Base-by-base conservation (phyloP, 495 filamentous ascomycete species). In the Talaromyces liani region DNA sequence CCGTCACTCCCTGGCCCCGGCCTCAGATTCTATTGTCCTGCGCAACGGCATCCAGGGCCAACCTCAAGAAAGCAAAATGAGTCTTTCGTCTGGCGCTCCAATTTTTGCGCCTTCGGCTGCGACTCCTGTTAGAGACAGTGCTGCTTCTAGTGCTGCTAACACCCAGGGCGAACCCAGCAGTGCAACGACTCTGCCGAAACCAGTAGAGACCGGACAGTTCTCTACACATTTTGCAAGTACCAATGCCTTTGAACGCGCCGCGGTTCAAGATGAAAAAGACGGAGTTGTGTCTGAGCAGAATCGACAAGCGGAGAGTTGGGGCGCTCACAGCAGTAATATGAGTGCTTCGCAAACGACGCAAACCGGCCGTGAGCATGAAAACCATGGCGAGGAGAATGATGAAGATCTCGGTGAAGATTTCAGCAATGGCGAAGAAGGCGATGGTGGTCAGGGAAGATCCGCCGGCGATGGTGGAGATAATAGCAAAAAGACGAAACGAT, bases 401-500 rank as follows among this genome's bases (percentile, higher is more conserved):
- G 82, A 85, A 24, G 77, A 80, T 33, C 51, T 82, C 7, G 80
- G 79, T 33, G 82, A 73, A 12, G 79, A 81, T 16, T 70, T 64
- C 5, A 72, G 73, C n/a, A 64, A 67, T 7, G 78, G 73, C 12
- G 79, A 81, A 34, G 65, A 68, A 1, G 70, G 73, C n/a, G 69
- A 75, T n/a, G 78, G 20, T 29, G 60, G 45, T 6, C 39, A 78
- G 53, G 78, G 81, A 14, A 85, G 86, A 65, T 88, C 87, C 25
- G 85, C 84, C 10, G 86, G 86, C 12, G 90, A 91, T 74, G 78
- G 87, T 63, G 82, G 87, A 20, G 88, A 88, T 33, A 91, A 94
- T 65, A 89, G 92, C 71, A 87, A 92, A 68, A 97, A 96, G 74
- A 95, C 94, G 91, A 97, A 96, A 80, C 84, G 93, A 64, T 96